phyloP scores from a whole-genome alignment of 2,329 filamentous ascomycete genomes.

The Penicillium sp. region DNA sequence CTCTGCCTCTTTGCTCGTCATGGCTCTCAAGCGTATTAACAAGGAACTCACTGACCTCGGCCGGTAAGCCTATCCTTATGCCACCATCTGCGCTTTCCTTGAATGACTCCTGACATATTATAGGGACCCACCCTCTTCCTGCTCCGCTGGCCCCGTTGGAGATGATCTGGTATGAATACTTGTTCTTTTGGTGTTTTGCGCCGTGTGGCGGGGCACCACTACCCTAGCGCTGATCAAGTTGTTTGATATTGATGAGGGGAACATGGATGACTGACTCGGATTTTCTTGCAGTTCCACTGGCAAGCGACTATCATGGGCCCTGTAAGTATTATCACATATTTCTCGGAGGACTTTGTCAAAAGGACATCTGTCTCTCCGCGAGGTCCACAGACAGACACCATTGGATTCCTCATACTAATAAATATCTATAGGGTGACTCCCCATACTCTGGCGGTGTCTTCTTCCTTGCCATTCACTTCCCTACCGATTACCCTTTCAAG shows the following conservation, averaged over 20 bases:
- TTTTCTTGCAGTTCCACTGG: constrained; percentile 83
- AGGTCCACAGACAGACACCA: neutral
- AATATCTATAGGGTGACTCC: constrained; percentile 70
- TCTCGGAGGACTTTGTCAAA: neutral
- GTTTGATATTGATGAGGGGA: constrained; percentile 7
- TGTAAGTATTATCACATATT: constrained; percentile 57
- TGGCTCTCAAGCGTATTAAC: constrained; percentile 56
- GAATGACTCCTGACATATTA: constrained; percentile 16
- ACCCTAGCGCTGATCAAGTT: constrained; percentile 3
- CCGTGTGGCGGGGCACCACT: constrained; percentile 25
- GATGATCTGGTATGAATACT: constrained; percentile 83
- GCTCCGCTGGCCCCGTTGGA: constrained; percentile 93
- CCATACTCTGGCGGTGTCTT: constrained; percentile 98
- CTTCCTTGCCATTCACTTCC: constrained; percentile 98
- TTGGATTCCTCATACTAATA: constrained; percentile 35
- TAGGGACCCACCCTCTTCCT: constrained; percentile 97
- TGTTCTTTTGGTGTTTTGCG: constrained; percentile 8
- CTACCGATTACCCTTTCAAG: constrained; percentile 99
- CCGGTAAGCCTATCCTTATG: constrained; percentile 41
- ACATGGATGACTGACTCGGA: constrained; percentile 27
- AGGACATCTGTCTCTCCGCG: neutral
- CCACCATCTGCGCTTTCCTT: constrained; percentile 18
- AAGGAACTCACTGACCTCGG: constrained; percentile 55
- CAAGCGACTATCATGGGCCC: constrained; percentile 99
- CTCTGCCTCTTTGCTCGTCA: constrained; percentile 27